Base-by-base conservation (phyloP, 208 protist species). In the Crithidia expoeki region DNA sequence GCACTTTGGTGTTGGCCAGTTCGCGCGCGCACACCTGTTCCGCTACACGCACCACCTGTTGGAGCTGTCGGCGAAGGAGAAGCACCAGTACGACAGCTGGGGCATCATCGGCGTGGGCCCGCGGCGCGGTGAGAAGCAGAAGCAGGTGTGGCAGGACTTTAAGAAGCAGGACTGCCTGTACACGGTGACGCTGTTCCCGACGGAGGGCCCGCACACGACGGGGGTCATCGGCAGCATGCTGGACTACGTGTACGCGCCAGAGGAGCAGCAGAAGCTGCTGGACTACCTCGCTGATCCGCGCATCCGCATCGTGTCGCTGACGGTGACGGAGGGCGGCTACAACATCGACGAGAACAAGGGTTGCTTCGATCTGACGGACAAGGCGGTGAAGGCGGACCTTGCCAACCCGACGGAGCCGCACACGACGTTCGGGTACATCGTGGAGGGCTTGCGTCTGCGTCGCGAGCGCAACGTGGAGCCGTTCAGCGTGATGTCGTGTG, bases 401-500 rank as follows among this genome's bases (percentile, higher is more conserved):
- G 33, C 47, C 1, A 62, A 73, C 58, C 75, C 68, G 30, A 38
- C 78, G 16, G 25, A 61, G 25, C 74, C 79, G 17, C 55, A 51
- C 38, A 80, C 79, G 3, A 74, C 74, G 11, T 87, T 84, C 51
- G 81, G 77, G 30, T 73, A 68, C 57, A 81, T 81, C 63, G 71
- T 84, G 11, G 72, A 79, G 55, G 77, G 74, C 9, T 67, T 84
- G 38, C 81, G 71, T 19, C 56, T 55, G 21, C 71, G 81, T 10
- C 59, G 67, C 19, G 61, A 85, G 28, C 25, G 19, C 2, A 50
- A 55, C 0, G 49, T 65, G 21, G 46, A 71, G 11, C 74, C 74
- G 11, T 84, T 84, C 52, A 88, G 74, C 23, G 61, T 82, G 40
- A 83, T 82, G 78, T 84, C 72, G 33, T 84, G 74, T 61, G 75